Conservation (phyloP, 2,329 filamentous ascomycete species). For the Pezicula carpinea region DNA sequence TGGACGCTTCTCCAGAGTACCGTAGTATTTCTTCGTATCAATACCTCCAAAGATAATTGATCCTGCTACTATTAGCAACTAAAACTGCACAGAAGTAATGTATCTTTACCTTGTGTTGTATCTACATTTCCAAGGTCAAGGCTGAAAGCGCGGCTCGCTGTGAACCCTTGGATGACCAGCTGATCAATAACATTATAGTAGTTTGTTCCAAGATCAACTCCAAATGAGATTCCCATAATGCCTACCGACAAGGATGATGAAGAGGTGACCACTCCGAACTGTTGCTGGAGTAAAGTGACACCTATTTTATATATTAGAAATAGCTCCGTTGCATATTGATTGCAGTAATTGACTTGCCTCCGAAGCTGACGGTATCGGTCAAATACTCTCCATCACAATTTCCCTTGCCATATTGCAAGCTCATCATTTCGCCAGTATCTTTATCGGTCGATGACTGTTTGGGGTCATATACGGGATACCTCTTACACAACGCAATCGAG, state of each 20-base stretch:
- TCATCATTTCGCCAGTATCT: neutral
- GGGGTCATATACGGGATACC: constrained; percentile 1
- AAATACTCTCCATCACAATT: constrained; percentile 6
- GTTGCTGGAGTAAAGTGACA: constrained; percentile 2
- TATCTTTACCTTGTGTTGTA: constrained; percentile 7
- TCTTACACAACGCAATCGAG: neutral
- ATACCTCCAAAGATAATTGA: constrained; percentile 19
- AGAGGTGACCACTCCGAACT: constrained; percentile 7
- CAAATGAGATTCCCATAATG: constrained; percentile 12
- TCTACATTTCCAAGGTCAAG: constrained; percentile 11
- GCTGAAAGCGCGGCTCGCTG: constrained; percentile 14
- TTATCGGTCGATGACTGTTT: constrained; percentile 2
- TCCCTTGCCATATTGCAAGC: constrained; percentile 7
- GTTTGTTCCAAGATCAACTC: constrained; percentile 2
- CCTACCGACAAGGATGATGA: constrained; percentile 5
- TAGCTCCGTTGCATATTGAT: neutral
- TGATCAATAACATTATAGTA: constrained; percentile 16
- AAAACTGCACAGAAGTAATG: neutral
- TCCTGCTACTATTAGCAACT: constrained; percentile 3
- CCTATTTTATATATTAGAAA: constrained; percentile 1
- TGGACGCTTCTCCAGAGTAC: constrained; percentile 9
- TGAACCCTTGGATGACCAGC: constrained; percentile 9
- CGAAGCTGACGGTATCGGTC: constrained; percentile 8
- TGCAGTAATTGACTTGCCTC: constrained; percentile 1
- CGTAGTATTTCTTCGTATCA: constrained; percentile 15